These are phyloP conservation scores for Leishmania mexicana DNA, from an alignment of 208 protist genomes.

Conservation along the genomic window DNA sequence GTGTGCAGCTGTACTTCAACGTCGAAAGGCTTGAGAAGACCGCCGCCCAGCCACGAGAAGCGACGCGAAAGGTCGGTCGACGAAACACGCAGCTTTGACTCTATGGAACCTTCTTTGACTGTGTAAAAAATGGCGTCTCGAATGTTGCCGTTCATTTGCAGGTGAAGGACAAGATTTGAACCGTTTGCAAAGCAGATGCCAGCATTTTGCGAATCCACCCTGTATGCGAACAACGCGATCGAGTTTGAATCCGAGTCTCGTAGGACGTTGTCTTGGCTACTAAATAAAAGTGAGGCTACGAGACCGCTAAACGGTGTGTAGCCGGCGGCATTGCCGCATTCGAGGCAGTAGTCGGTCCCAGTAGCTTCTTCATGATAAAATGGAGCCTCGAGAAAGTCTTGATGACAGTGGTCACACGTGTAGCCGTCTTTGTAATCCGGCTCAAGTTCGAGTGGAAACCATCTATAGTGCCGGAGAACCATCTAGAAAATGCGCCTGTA, in stretches of 20 bases:
- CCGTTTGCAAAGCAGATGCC: slow-evolving; percentile 33
- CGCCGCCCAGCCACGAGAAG: slow-evolving; percentile 31
- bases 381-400: slow-evolving; percentile 33
- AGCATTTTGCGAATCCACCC: slow-evolving; percentile 16
- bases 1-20: slow-evolving; percentile 34
- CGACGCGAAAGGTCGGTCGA: slow-evolving; percentile 19
- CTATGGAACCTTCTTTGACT: slow-evolving; percentile 2
- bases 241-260: slow-evolving; percentile 24
- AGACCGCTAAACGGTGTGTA: slow-evolving; percentile 34
- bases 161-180: slow-evolving; percentile 23
- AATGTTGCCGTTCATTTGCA: slow-evolving; percentile 20
- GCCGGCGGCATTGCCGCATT: slow-evolving; percentile 26
- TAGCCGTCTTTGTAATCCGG: slow-evolving; percentile 47
- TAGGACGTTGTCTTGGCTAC: slow-evolving; percentile 10
- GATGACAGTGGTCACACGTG: slow-evolving; percentile 41
- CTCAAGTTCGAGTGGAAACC: slow-evolving; percentile 43
- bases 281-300: slow-evolving; percentile 35
- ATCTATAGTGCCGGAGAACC: slow-evolving; percentile 44
- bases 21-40: slow-evolving; percentile 12
- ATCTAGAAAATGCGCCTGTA: slow-evolving; percentile 19
- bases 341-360: slow-evolving; percentile 43
- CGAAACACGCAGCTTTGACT: slow-evolving; percentile 20
- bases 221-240: slow-evolving; percentile 38
- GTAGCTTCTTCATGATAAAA: slow-evolving; percentile 42
- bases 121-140: slow-evolving; percentile 17